These are phyloP conservation scores for Beta macrorhiza DNA, from an alignment of 179 eudicot genomes.

Conservation along the genomic window DNA sequence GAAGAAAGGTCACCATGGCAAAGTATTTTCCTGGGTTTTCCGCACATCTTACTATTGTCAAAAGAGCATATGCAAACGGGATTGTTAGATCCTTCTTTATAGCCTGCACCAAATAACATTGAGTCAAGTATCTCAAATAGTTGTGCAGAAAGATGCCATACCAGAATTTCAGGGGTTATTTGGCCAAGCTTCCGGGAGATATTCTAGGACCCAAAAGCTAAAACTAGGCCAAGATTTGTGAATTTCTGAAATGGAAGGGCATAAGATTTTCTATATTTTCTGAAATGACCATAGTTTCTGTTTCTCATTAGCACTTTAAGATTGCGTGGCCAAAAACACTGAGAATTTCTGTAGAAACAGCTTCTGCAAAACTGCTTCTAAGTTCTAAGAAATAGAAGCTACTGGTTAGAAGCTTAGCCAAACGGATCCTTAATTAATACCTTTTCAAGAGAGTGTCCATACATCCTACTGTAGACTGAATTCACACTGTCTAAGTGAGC, in stretches of 20 bases:
- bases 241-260: too few species aligned
- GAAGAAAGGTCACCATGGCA: slow-evolving; percentile 59
- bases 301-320: too few species aligned
- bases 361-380: too few species aligned
- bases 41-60: slow-evolving; percentile 69
- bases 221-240: too few species aligned
- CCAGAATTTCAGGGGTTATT: neutral
- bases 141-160: neutral
- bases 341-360: too few species aligned
- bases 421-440: slow-evolving; percentile 23
- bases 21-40: slow-evolving; percentile 67
- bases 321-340: too few species aligned
- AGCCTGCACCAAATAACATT: slow-evolving; percentile 45
- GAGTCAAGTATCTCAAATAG: slow-evolving; percentile 1
- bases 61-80: slow-evolving; percentile 54
- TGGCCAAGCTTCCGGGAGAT: too few species aligned
- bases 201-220: too few species aligned
- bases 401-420: too few species aligned
- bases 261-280: too few species aligned
- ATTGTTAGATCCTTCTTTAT: slow-evolving; percentile 85
- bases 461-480: slow-evolving; percentile 51
- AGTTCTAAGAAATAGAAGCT: too few species aligned
- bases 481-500: slow-evolving; percentile 70
- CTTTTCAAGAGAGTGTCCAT: slow-evolving; percentile 63
- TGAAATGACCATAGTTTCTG: too few species aligned